These are phyloP conservation scores for Nicotiana knightiana DNA, from an alignment of 257 asterid species.

Conservation along the genomic window DNA sequence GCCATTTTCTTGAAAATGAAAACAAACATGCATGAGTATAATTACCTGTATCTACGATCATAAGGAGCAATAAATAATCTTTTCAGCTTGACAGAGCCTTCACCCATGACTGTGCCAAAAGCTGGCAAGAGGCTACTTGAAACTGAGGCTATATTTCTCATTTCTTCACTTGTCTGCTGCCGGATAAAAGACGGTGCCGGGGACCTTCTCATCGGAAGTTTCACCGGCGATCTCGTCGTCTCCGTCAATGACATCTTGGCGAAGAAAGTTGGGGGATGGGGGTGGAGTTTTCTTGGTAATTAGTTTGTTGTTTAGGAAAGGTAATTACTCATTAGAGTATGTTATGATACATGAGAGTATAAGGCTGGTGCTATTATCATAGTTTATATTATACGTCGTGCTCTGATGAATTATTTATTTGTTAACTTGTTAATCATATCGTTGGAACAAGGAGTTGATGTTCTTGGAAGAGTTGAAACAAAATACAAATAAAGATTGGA, in stretches of 20 bases:
- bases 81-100: slow-evolving; percentile 36
- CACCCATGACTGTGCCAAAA: slow-evolving; percentile 70
- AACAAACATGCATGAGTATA: too few relatives aligned
- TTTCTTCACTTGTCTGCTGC: slow-evolving; percentile 45
- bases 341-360: not conserved
- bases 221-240: slow-evolving; percentile 25
- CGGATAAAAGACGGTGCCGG: slow-evolving; percentile 51
- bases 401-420: not conserved
- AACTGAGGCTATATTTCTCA: slow-evolving; percentile 60
- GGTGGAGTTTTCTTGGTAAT: not conserved
- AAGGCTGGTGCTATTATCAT: not conserved
- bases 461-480: not conserved
- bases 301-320: not conserved
- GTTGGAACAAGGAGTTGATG: not conserved
- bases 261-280: not conserved
- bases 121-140: slow-evolving; percentile 94
- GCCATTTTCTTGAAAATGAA: too few relatives aligned
- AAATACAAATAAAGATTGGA: not conserved
- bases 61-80: slow-evolving; percentile 63
- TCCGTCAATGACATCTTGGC: slow-evolving; percentile 30
- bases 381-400: not conserved
- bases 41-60: slow-evolving; percentile 71
- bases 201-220: slow-evolving; percentile 37
- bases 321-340: not conserved
- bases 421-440: not conserved